Conservation (phyloP, 495 filamentous ascomycete species). For the Hypoxylon intermedium region DNA sequence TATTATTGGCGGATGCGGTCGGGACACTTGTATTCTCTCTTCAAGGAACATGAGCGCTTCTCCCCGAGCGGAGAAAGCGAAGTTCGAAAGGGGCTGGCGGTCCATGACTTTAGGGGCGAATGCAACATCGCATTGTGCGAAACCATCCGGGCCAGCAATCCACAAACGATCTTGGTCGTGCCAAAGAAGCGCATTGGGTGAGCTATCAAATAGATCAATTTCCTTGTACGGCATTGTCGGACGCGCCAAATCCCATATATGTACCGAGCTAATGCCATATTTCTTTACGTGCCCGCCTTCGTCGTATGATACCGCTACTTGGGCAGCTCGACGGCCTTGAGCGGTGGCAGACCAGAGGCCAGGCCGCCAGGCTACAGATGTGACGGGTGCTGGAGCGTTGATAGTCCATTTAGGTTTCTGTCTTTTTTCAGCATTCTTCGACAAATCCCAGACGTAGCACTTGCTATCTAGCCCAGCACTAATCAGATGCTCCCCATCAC, state of each 20-base stretch:
- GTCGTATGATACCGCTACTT: slow-evolving; percentile 61
- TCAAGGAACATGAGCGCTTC: slow-evolving; percentile 66
- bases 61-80: slow-evolving; percentile 66
- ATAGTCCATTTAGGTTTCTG: slow-evolving; percentile 76
- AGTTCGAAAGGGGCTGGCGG: slow-evolving; percentile 67
- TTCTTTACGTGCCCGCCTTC: slow-evolving; percentile 53
- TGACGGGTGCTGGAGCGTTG: slow-evolving; percentile 67
- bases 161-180: slow-evolving; percentile 88
- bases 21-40: slow-evolving; percentile 50
- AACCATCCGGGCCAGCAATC: slow-evolving; percentile 87
- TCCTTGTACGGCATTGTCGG: slow-evolving; percentile 87
- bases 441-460: slow-evolving; percentile 92
- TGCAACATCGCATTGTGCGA: slow-evolving; percentile 87
- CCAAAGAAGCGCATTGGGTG: slow-evolving; percentile 85
- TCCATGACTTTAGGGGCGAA: slow-evolving; percentile 83
- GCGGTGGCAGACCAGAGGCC: slow-evolving; percentile 73
- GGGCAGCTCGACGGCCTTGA: slow-evolving; percentile 65
- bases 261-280: slow-evolving; percentile 71
- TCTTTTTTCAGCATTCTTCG: slow-evolving; percentile 73
- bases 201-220: slow-evolving; percentile 73
- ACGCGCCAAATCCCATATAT: slow-evolving; percentile 91
- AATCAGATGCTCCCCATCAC: slow-evolving; percentile 86
- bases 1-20: slow-evolving; percentile 46
- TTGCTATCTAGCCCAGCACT: slow-evolving; percentile 84
- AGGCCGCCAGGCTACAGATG: slow-evolving; percentile 85